Evolutionary conservation across 768 basidiomycete species (phyloP), one percentile per base, ranked within the genome.

Genomic region (Austroboletus festivus): DNA sequence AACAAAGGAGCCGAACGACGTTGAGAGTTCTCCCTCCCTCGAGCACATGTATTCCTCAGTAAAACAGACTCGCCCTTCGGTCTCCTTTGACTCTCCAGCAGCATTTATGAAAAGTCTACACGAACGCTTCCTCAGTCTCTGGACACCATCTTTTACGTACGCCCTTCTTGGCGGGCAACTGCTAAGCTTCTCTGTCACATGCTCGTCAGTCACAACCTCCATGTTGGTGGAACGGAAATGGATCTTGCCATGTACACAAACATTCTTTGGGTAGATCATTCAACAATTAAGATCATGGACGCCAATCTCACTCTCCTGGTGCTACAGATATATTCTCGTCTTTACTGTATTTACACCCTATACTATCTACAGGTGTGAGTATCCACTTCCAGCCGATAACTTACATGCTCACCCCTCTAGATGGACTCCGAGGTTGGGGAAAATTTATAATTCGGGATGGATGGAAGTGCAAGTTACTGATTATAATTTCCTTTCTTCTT

Each of bases 331-430:
- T 70, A 78, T 89, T 57, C 71, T 81, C 19, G 57, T 91, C 38
- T 88, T 85, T 65, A 48, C 76, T 11, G 73, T 84, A 40, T 93
- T 86, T 61, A 91, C 90, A n/a, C 87, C 89, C 0, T 92, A 90
- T 73, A 93, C 91, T 16, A 86, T 93, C 38, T 85, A 89, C 66
- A 76, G 80, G 71, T 93, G 89, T 91, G 59, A 51, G 88, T 68
- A 3, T 13, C 10, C 9, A 6, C 30, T 6, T 37, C 9, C 8
- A 15, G 11, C 10, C 7, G 0, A 3, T 21, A 1, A 2, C n/a
- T 16, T 28, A 1, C 26, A 19, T 8, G 18, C 44, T 53, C 37
- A 63, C 28, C 33, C 46, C 23, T 48, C 10, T 50, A 92, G 89
- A 93, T 61, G 90, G 89, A 22, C 71, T 88, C 53, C 76, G 75